These are phyloP conservation scores for Acorus calamus DNA, from an alignment of 106 monocot species.

Conservation along the genomic window DNA sequence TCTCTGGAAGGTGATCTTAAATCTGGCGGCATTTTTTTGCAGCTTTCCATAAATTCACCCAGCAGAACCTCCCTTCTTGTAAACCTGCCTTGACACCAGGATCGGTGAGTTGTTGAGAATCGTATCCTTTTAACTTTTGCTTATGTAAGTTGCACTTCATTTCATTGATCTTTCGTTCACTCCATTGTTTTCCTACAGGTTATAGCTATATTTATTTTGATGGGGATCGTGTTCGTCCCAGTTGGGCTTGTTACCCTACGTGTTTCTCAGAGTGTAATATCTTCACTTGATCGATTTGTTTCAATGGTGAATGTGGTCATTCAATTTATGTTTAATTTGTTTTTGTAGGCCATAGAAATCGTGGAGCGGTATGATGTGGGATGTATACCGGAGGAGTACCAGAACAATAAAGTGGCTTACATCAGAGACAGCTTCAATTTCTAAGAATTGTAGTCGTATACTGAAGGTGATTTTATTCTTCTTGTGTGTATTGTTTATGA, in stretches of 20 bases:
- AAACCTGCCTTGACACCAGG: conserved; percentile 64
- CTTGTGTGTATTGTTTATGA: neutral
- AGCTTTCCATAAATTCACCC: conserved; percentile 74
- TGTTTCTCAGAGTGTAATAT: conserved; percentile 51
- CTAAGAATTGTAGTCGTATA: conserved; percentile 62
- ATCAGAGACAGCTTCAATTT: conserved; percentile 78
- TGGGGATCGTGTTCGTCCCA: conserved; percentile 55
- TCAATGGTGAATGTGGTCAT: neutral
- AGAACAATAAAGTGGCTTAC: conserved; percentile 66
- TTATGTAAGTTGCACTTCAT: conserved; percentile 1
- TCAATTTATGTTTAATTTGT: neutral
- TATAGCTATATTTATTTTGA: conserved; percentile 61
- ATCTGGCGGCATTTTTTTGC: conserved; percentile 1
- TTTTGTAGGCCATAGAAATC: conserved; percentile 65
- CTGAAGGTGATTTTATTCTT: conserved; percentile 37
- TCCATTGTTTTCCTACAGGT: conserved; percentile 34
- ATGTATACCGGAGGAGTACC: conserved; percentile 67
- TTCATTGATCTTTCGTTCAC: neutral
- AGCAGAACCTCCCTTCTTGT: conserved; percentile 80
- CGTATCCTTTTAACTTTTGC: neutral
- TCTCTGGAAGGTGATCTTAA: too few species aligned
- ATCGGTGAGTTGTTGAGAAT: conserved; percentile 36
- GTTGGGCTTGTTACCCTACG: conserved; percentile 60
- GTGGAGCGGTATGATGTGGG: conserved; percentile 69
- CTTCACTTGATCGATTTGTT: neutral